Conservation (phyloP, 768 basidiomycete genomes). For the Suillus variegatus region DNA sequence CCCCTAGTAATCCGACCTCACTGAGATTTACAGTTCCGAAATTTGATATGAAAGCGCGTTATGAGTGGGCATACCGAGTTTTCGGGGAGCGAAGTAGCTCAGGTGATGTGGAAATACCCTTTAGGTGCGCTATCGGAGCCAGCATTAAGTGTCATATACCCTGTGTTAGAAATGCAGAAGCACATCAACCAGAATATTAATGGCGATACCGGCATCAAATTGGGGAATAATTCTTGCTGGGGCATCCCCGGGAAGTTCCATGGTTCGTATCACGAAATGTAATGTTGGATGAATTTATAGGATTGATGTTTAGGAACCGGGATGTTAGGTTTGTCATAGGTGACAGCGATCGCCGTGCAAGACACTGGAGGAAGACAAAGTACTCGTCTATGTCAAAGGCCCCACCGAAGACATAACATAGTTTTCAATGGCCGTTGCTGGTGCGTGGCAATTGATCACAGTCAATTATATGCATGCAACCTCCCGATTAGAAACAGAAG, state of each 20-base stretch:
- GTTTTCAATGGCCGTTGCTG: background rate
- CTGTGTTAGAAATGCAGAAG: background rate
- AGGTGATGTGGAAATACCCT: constrained; percentile 13
- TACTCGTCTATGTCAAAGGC: background rate
- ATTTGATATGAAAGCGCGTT: constrained; percentile 7
- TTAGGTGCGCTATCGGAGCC: constrained; percentile 5
- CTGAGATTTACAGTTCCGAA: constrained; percentile 1
- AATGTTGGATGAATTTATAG: constrained; percentile 4
- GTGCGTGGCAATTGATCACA: background rate
- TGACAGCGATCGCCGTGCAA: background rate
- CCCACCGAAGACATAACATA: constrained; percentile 5
- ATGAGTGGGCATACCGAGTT: constrained; percentile 4
- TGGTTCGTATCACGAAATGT: background rate
- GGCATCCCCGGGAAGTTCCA: constrained; percentile 4
- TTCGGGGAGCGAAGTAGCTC: constrained; percentile 4
- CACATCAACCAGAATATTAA: constrained; percentile 2
- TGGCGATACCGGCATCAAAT: background rate
- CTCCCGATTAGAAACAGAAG: background rate
- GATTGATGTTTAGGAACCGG: background rate
- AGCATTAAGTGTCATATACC: background rate
- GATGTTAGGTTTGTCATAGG: background rate
- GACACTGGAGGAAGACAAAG: constrained; percentile 1
- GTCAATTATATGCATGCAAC: background rate
- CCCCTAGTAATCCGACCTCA: background rate
- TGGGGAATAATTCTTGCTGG: background rate